A percentile compares a stretch with the other conserved stretches of the same genome.
phyloP scores from a whole-genome alignment of 1,139 yeast genomes.

The Suhomyces taliae region DNA sequence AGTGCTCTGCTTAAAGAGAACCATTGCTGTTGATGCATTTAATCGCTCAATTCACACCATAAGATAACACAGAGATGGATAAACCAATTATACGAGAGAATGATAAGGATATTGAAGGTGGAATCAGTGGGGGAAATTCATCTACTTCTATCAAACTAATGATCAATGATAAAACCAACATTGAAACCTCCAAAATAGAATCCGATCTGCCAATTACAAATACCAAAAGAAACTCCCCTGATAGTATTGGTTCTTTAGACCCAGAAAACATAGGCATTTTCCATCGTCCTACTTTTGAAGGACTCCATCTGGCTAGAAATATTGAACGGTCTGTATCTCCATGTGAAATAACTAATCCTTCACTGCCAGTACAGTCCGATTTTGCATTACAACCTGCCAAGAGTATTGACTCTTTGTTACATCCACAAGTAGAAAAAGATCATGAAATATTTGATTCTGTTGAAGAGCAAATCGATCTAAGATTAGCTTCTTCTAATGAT shows the following conservation, averaged over 20 bases:
- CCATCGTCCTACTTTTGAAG: constrained; percentile 26
- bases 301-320: not conserved
- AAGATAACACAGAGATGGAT: constrained; percentile 1
- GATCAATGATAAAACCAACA: no score
- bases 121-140: not conserved
- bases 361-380: constrained; percentile 6
- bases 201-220: not conserved
- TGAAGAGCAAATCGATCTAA: constrained; percentile 49
- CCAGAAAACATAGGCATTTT: constrained; percentile 11
- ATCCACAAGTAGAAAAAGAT: not conserved
- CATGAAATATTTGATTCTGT: constrained; percentile 19
- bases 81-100: constrained; percentile 1
- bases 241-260: not conserved
- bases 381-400: constrained; percentile 1
- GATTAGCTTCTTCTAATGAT: constrained; percentile 62
- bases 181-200: not conserved
- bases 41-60: not conserved
- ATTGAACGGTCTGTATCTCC: constrained; percentile 34
- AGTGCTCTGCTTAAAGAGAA: not conserved
- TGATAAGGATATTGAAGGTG: not conserved
- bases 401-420: constrained; percentile 4
- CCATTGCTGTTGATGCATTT: not conserved
- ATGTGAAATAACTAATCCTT: constrained; percentile 17
- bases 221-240: not conserved
- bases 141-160: not conserved